These are phyloP conservation scores for Fusarium tupiense DNA, from an alignment of 2,329 filamentous ascomycete genomes.

Conservation along the genomic window DNA sequence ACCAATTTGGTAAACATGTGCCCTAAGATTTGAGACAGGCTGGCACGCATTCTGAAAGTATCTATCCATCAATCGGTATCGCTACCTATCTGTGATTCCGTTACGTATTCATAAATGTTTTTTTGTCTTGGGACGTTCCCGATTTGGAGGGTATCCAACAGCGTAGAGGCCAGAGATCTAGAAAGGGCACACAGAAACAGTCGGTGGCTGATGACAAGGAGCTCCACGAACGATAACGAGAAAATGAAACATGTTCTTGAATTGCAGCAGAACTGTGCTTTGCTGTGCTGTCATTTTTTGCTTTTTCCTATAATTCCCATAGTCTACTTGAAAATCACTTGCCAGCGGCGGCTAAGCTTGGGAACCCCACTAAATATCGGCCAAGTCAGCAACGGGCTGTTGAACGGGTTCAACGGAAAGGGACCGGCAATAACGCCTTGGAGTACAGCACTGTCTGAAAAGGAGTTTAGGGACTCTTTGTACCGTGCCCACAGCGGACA, in stretches of 20 bases:
- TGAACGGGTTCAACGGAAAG: not conserved
- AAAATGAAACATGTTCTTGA: not conserved
- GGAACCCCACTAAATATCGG: not conserved
- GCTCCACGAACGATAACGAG: not conserved
- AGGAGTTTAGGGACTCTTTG: not conserved
- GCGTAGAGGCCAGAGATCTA: not conserved
- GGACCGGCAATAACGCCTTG: not conserved
- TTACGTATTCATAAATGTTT: not conserved
- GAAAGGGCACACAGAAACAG: conserved; percentile 10
- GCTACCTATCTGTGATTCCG: not conserved
- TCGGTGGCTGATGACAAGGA: conserved; percentile 7
- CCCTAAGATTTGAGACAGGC: not conserved
- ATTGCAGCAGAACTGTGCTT: not conserved
- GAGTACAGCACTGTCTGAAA: not conserved
- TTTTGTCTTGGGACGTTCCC: not conserved
- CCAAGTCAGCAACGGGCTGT: not conserved
- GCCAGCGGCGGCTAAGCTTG: not conserved
- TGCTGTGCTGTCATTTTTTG: not conserved
- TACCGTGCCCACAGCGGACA: conserved; percentile 8
- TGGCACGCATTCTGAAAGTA: not conserved
- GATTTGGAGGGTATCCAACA: not conserved
- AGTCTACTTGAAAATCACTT: conserved; percentile 1
- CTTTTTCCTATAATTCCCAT: not conserved
- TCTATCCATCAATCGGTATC: not conserved
- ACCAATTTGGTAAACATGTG: not conserved